Conservation (phyloP, 306 rosid genomes). For the Leucaena leucocephala region DNA sequence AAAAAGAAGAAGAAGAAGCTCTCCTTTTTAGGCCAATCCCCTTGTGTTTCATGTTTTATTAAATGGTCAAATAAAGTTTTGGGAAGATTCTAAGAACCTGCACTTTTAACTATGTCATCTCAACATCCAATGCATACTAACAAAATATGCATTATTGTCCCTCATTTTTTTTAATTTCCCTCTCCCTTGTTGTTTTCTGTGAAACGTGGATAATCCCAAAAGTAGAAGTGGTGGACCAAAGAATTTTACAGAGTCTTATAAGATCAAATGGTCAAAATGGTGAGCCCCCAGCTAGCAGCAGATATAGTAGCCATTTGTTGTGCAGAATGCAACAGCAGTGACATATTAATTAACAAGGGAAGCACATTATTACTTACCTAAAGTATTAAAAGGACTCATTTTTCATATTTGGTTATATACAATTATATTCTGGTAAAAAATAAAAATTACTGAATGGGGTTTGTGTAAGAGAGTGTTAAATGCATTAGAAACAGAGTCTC, state of each 20-base stretch:
- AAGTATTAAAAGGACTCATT: neutral
- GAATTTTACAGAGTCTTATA: conserved; percentile 2
- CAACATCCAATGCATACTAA: conserved; percentile 39
- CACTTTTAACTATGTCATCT: conserved; percentile 35
- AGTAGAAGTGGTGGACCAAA: neutral
- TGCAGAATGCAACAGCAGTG: conserved; percentile 49
- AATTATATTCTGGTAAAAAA: neutral
- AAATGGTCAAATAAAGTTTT: conserved; percentile 31
- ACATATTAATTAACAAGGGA: conserved; percentile 26
- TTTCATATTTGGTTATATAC: neutral
- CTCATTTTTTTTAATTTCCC: neutral
- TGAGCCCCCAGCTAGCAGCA: conserved; percentile 16
- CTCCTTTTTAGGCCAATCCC: conserved; percentile 34
- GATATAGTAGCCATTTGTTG: conserved; percentile 46
- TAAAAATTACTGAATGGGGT: neutral
- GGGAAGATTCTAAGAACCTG: conserved; percentile 61
- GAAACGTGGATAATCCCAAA: conserved; percentile 8
- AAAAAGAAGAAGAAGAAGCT: conserved; percentile 8
- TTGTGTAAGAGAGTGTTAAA: conserved; percentile 34
- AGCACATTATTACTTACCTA: conserved; percentile 11
- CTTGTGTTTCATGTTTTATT: conserved; percentile 36
- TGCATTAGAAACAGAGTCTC: conserved; percentile 32
- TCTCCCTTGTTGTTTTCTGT: neutral
- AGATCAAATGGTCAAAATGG: conserved; percentile 22
- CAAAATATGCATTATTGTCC: conserved; percentile 25